Base-by-base conservation (phyloP, 176 grass and related monocot species). In the Luzula sylvatica region DNA sequence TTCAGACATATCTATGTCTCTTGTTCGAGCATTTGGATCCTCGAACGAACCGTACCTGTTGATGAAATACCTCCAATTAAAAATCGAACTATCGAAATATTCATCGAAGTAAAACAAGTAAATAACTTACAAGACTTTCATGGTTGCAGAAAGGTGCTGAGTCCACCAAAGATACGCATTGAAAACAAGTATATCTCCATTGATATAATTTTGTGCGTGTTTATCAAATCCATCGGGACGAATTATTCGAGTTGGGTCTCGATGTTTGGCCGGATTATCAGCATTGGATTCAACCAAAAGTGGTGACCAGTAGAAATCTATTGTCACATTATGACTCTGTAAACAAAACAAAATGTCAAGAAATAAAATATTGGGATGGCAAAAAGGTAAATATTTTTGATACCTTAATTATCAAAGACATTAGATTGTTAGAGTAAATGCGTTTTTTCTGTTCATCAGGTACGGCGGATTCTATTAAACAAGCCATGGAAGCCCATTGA, bases 261-360 rank as follows among this genome's bases (percentile, higher is more conserved):
- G 65, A 42, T 94, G 88, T 9, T 79, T 87, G 11, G 73, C 67
- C 1, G 88, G 83, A 56, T 94, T 52, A 65, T 94, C 88, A 13
- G 82, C 79, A 52, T 94, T 94, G 1, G 88, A 94, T 46, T 94
- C 88, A 25, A 94, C 38, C 20, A 94, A 76, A 23, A 94, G 29
- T 0, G 88, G 88, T 3, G 92, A 82, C 92, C 92, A 98, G 40
- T 98, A 98, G 58, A 98, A 98, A 32, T 98, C 92, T 19, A 98
- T 87, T 1, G 85, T 72, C 11, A 69, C 85, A 52, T 98, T 90
- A 55, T 82, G 82, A 24, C 78, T 72, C 92, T 98, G 78, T 54
- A 63, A 80, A 3, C 30, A 4, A 4, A 35, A 35, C 30, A 35
- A 35, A 35, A 35, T 35, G 9, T 35, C 30, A 35, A 35, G 5